Base-by-base conservation (phyloP, 192 early-diverging fungal species). In the Backusella circina region DNA sequence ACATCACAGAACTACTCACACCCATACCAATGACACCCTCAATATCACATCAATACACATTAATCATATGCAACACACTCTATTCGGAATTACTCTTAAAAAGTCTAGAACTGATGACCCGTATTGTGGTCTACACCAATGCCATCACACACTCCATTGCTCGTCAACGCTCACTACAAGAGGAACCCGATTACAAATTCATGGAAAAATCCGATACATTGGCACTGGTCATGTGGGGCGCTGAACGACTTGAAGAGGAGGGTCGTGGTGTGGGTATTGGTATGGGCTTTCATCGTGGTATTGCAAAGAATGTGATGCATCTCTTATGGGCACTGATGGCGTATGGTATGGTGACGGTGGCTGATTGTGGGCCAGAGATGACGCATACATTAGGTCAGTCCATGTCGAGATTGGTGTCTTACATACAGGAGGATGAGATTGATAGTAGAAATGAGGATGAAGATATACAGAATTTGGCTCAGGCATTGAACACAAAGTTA, bases 281-380 rank as follows among this genome's bases (percentile, higher is more conserved):
- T 1, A 76, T 76, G 75, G 76, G 78, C 18, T 75, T 78, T 23
- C 77, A 82, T 23, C 38, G 74, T 12, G 70, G 69, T 8, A 65
- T 82, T 13, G 76, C 80, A 30, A 82, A 78, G 57, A 77, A 77
- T 35, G 39, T 82, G 4, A 77, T 82, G 75, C 73, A 74, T 65
- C 41, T 82, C 13, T 23, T 82, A 8, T 82, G 75, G 80, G 75
- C 75, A 3, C 38, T 81, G n/a, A 65, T 76, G 57, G 67, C 72
- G 5, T 77, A 77, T 41, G 51, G 57, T 1, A 66, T 73, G 38
- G 75, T 81, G 5, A 72, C 65, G 9, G 73, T 31, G 16, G 35
- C 67, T 10, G 79, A 80, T n/a, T 80, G 75, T 70, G 79, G 67
- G 0, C 47, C 47, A 5, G 67, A 73, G 13, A 68, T 73, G 31